phyloP scores from a whole-genome alignment of 805 yeast species.

The Pichia cephalocereana region DNA sequence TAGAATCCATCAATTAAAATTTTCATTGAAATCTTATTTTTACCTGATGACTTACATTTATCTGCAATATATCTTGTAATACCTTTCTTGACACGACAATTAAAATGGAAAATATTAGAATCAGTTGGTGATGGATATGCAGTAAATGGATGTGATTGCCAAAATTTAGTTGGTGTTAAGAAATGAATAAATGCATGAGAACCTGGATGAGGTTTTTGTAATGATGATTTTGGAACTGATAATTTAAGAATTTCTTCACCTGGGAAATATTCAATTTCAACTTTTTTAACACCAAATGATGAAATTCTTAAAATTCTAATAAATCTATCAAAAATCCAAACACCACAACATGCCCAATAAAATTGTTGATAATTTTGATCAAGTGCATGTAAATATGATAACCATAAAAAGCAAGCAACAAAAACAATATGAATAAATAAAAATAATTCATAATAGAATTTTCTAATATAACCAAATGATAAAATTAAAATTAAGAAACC shows the following conservation, averaged over 20 bases:
- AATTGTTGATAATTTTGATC: slow-evolving; percentile 24
- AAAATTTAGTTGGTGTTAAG: slow-evolving; percentile 40
- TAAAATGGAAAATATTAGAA: slow-evolving; percentile 31
- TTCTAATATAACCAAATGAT: slow-evolving; percentile 35
- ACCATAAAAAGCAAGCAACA: slow-evolving; percentile 43
- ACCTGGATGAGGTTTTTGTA: slow-evolving; percentile 51
- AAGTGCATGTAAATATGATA: slow-evolving; percentile 51
- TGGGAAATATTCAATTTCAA: slow-evolving; percentile 19
- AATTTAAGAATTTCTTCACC: slow-evolving; percentile 39
- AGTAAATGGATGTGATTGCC: slow-evolving; percentile 60
- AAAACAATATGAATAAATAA: slow-evolving; percentile 45
- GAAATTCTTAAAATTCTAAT: slow-evolving; percentile 33
- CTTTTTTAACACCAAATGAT: slow-evolving; percentile 20
- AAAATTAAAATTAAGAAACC: neutral
- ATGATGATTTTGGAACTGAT: slow-evolving; percentile 36
- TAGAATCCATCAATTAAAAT: slow-evolving; percentile 63
- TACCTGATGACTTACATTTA: slow-evolving; percentile 19
- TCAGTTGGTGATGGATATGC: slow-evolving; percentile 29
- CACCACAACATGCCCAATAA: slow-evolving; percentile 32
- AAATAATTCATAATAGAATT: slow-evolving; percentile 51
- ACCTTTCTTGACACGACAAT: slow-evolving; percentile 48
- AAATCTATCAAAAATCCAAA: slow-evolving; percentile 48
- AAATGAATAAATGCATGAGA: slow-evolving; percentile 53
- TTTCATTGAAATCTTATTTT: slow-evolving; percentile 19
- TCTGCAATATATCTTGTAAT: slow-evolving; percentile 37